Conservation (phyloP, 2,329 filamentous ascomycete species). For the Pleurostoma richardsiae region DNA sequence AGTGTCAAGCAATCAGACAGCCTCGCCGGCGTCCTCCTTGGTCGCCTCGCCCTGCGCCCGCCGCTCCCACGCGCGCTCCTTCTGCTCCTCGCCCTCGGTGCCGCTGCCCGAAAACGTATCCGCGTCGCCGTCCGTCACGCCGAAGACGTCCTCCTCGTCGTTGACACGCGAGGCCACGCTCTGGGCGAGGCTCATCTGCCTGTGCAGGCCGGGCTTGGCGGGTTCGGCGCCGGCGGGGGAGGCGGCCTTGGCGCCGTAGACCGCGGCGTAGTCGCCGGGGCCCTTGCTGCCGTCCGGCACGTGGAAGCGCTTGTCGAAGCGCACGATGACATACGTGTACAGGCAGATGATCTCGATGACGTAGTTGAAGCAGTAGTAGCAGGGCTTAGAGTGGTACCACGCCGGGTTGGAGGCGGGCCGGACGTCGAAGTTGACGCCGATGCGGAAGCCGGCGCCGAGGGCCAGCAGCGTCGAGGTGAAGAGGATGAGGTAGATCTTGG, state of each 20-base stretch:
- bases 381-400: conserved; percentile 66
- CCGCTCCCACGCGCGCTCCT: conserved; percentile 7
- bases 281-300: conserved; percentile 19
- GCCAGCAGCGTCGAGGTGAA: conserved; percentile 55
- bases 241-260: no score
- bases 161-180: conserved; percentile 8
- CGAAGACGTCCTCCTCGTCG: conserved; percentile 15
- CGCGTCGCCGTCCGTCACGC: conserved; percentile 1
- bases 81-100: background rate
- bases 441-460: conserved; percentile 65
- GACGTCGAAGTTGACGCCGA: conserved; percentile 50
- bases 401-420: conserved; percentile 50
- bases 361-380: conserved; percentile 80
- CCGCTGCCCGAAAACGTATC: background rate
- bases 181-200: no score
- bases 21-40: background rate
- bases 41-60: conserved; percentile 5
- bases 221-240: no score
- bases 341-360: conserved; percentile 67
- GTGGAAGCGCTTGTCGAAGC: conserved; percentile 73
- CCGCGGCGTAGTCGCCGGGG: conserved; percentile 8
- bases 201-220: no score
- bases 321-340: conserved; percentile 56
- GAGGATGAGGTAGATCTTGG: conserved; percentile 62
- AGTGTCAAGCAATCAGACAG: background rate